phyloP scores from a whole-genome alignment of 768 basidiomycete genomes.

The Harrya chromipes region DNA sequence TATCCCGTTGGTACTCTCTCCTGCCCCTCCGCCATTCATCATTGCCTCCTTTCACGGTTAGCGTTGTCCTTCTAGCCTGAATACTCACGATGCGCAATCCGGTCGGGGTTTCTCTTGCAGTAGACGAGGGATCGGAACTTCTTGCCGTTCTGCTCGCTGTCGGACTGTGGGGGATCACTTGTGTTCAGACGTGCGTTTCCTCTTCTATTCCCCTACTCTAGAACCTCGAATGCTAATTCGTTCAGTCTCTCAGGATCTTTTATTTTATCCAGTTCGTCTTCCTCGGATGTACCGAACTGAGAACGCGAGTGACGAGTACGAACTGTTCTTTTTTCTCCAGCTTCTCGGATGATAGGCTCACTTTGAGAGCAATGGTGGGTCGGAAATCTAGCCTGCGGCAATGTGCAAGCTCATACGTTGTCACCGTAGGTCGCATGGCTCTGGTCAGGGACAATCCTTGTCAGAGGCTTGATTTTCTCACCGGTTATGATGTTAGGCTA shows the following conservation, averaged over 20 bases:
- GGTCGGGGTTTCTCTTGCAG: not conserved
- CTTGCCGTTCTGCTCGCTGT: constrained; percentile 16
- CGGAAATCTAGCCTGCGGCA: no score
- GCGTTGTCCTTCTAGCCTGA: not conserved
- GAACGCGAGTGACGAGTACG: not conserved
- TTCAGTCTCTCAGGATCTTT: constrained; percentile 6
- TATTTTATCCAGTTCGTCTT: constrained; percentile 19
- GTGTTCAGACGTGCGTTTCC: constrained; percentile 18
- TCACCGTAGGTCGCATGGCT: constrained; percentile 15
- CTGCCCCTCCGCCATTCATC: not conserved
- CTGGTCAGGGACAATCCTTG: constrained; percentile 5
- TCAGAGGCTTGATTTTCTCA: constrained; percentile 1
- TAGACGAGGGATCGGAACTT: constrained; percentile 15
- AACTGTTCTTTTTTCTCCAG: not conserved
- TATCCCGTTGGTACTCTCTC: no score
- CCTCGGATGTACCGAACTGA: not conserved
- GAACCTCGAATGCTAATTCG: not conserved
- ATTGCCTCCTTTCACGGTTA: not conserved
- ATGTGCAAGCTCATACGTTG: no score
- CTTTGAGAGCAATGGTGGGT: constrained; percentile 14
- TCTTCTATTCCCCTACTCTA: not conserved
- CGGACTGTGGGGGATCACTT: constrained; percentile 25
- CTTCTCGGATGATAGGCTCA: constrained; percentile 2
- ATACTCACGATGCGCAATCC: not conserved
- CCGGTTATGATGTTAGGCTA: constrained; percentile 5